Base-by-base conservation (phyloP, 2,329 filamentous ascomycete genomes). In the Xylariomycetidae sp. region DNA sequence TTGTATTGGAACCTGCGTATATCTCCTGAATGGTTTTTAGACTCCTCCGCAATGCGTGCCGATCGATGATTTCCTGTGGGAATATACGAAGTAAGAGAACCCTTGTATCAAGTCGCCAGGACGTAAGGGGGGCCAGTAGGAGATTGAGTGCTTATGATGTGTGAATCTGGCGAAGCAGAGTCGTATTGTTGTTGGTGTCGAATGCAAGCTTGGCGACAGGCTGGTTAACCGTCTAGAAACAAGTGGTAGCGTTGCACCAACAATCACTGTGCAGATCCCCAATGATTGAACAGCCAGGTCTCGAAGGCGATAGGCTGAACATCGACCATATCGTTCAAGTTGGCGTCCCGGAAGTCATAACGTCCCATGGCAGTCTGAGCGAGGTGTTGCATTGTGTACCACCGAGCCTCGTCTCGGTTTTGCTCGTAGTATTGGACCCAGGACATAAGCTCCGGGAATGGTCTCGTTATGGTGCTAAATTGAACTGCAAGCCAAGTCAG, bases 361-460 rank as follows among this genome's bases (percentile, higher is more conserved):
- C 78, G 71, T 3, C 81, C 78, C 41, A 82, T 74, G 13, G 76
- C 76, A 0, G 83, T 87, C 19, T 80, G 80, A 23, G 85, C 66
- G 16, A 87, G 69, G 19, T 79, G 67, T 38, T 79, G 72, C 31
- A 82, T 70, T 34, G 74, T 67, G 28, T 66, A 63, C 44, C 70
- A 72, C 33, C 64, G 69, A 6, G 60, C 55, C 36, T 63, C 64
- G 42, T 77, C 64, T 9, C 69, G 64, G 27, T 61, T 62, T 38
- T 72, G 63, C 30, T 64, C 62, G 39, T 63, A 66, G 30, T 66
- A 61, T 18, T 56, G 46, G 16, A 67, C 50, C 46, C 62, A 62
- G 1, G 57, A 58, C 40, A 58, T 54, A 22, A 66, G 60, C 6
- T 72, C 61, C 3, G 57, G 43, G 38, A 66, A 62, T 16, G 62